Conservation (phyloP, 495 filamentous ascomycete genomes). For the Xylaria castorea region DNA sequence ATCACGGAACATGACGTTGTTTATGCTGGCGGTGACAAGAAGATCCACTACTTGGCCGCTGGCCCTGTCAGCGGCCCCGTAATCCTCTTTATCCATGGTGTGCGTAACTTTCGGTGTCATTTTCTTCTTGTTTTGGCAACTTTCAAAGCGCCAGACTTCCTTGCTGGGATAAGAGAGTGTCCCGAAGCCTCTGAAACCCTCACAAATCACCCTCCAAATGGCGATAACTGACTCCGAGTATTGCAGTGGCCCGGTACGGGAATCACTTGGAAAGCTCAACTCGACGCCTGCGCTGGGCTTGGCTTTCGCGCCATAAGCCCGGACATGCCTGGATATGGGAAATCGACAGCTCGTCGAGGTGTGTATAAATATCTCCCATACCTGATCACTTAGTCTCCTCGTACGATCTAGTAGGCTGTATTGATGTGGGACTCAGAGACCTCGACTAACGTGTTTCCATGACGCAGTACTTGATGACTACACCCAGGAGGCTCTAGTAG, state of each 20-base stretch:
- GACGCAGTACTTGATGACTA: slow-evolving; percentile 13
- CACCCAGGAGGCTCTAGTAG: slow-evolving; percentile 20
- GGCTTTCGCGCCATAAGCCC: slow-evolving; percentile 24
- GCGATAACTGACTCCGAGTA: no score
- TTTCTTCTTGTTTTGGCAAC: not conserved
- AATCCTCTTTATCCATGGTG: slow-evolving; percentile 21
- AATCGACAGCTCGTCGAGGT: slow-evolving; percentile 20
- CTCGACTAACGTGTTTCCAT: no score
- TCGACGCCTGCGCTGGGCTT: slow-evolving; percentile 14
- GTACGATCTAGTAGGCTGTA: no score
- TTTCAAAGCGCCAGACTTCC: not conserved
- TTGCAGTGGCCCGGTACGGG: slow-evolving; percentile 17
- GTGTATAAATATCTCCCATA: no score
- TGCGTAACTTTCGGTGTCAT: not conserved
- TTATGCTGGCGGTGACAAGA: slow-evolving; percentile 24
- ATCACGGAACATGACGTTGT: slow-evolving; percentile 24
- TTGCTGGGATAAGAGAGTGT: not conserved
- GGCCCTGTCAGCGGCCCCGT: slow-evolving; percentile 20
- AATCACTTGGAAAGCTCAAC: slow-evolving; percentile 20
- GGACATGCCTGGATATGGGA: slow-evolving; percentile 26
- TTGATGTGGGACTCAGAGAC: no score
- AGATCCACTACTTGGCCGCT: slow-evolving; percentile 26
- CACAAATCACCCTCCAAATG: no score
- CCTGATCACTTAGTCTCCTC: no score
- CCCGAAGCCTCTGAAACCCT: not conserved